These are phyloP conservation scores for Pelargonium cotyledonis DNA, from an alignment of 441 rosid genomes.

Conservation along the genomic window DNA sequence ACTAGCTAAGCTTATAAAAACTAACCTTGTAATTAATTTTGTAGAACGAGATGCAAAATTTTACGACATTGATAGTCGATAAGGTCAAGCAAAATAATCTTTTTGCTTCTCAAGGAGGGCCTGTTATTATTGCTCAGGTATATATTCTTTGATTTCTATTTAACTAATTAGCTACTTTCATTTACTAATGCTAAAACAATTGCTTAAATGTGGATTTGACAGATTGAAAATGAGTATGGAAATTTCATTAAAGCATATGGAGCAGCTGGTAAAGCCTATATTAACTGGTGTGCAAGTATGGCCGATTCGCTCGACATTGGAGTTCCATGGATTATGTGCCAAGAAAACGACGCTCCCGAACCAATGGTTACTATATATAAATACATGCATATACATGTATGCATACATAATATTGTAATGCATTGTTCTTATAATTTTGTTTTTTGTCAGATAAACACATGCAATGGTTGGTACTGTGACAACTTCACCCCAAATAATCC, in stretches of 20 bases:
- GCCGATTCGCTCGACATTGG: slow-evolving; percentile 38
- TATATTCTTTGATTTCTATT: neutral
- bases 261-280: slow-evolving; percentile 30
- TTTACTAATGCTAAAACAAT: no score
- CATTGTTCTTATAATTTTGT: neutral
- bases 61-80: slow-evolving; percentile 39
- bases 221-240: slow-evolving; percentile 53
- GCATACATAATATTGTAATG: neutral
- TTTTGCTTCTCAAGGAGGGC: slow-evolving; percentile 50
- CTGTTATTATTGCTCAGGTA: slow-evolving; percentile 31
- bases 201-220: neutral
- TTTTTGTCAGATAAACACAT: slow-evolving; percentile 30
- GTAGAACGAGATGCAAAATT: slow-evolving; percentile 41
- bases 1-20: no score
- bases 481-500: slow-evolving; percentile 31
- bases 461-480: slow-evolving; percentile 46
- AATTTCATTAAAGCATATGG: slow-evolving; percentile 34
- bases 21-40: neutral
- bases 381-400: no score
- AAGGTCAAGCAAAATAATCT: slow-evolving; percentile 34
- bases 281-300: slow-evolving; percentile 44
- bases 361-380: slow-evolving; percentile 15
- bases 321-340: slow-evolving; percentile 56
- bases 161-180: no score
- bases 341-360: slow-evolving; percentile 34